These are phyloP conservation scores for Cladorrhinum samala DNA, from an alignment of 495 filamentous ascomycete genomes.

Conservation along the genomic window DNA sequence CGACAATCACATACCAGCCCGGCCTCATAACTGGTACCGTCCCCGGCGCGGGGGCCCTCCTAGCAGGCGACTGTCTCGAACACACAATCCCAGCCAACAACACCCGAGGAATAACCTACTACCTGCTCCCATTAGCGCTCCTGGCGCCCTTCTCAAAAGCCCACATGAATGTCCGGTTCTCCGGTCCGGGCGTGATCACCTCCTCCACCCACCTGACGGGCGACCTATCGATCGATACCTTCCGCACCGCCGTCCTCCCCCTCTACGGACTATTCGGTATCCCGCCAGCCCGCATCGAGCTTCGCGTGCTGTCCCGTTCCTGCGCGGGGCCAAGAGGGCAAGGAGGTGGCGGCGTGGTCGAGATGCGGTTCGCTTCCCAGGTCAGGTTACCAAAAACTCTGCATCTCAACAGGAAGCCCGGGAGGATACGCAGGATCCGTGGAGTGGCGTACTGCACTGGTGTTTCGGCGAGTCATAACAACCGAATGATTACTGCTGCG, in stretches of 20 bases:
- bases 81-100: slow-evolving; percentile 72
- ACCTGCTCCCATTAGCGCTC: slow-evolving; percentile 79
- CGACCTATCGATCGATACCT: slow-evolving; percentile 84
- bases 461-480: slow-evolving; percentile 85
- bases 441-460: slow-evolving; percentile 91
- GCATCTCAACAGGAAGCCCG: slow-evolving; percentile 73
- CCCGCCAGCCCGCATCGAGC: slow-evolving; percentile 69
- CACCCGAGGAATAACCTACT: slow-evolving; percentile 82
- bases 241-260: slow-evolving; percentile 87
- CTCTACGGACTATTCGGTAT: slow-evolving; percentile 88
- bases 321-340: slow-evolving; percentile 65
- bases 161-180: slow-evolving; percentile 79
- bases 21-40: slow-evolving; percentile 82
- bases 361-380: slow-evolving; percentile 86
- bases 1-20: slow-evolving; percentile 81
- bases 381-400: slow-evolving; percentile 89
- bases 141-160: slow-evolving; percentile 90
- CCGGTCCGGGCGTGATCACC: slow-evolving; percentile 91
- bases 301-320: slow-evolving; percentile 72
- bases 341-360: slow-evolving; percentile 86
- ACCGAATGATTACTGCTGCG: slow-evolving; percentile 86
- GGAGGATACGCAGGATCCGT: slow-evolving; percentile 79
- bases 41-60: slow-evolving; percentile 54
- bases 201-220: slow-evolving; percentile 63
- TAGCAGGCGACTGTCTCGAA: slow-evolving; percentile 61